Evolutionary conservation across 2,329 filamentous ascomycete genomes (phyloP), one percentile per base, ranked within the genome.

Genomic region (Aspergillus sp.): DNA sequence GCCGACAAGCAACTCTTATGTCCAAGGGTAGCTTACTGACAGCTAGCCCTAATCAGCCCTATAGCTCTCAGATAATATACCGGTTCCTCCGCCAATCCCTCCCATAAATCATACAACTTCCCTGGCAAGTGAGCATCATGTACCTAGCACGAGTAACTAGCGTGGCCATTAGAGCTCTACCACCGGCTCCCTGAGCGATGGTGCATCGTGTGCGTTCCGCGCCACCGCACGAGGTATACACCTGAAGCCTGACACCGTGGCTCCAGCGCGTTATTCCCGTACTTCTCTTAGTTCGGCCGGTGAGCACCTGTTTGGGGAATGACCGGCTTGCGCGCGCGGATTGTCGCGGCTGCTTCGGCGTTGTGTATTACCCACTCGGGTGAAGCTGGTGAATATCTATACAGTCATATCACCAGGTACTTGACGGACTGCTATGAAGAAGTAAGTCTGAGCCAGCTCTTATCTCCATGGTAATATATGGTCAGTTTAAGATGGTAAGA

Each of bases 351-450:
- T 23, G 43, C n/a, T 2, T 45, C 47, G 41, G 53, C 43, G 34
- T 15, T 13, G 34, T 41, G 15, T 5, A 41, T 15, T 41, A 6
- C 4, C 8, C 4, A 7, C 25, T 28, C 25, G 34, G 34, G 34
- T 41, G 5, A 41, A 8, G 4, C 34, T 15, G 2, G 34, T 41
- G 34, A 41, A 41, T 41, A 7, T 28, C 4, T 28, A 2, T 28
- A 28, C 25, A 41, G 34, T 15, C 34, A 15, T 41, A 41, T 41
- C n/a, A 30, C 48, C 28, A 48, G 41, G 4, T 48, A 55, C 11
- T 19, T 34, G 28, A 55, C 43, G 17, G 53, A 55, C 25, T 47
- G 43, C 6, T 55, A 55, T 45, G 34, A 19, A 34, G 53, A 55
- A 25, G 43, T 38, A 31, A 31, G 45, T 15, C 13, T 41, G 34